Evolutionary conservation across 108 stramenopile genomes (phyloP), one percentile per base, ranked within the genome.

Genomic region (Conticribra guillardii): DNA sequence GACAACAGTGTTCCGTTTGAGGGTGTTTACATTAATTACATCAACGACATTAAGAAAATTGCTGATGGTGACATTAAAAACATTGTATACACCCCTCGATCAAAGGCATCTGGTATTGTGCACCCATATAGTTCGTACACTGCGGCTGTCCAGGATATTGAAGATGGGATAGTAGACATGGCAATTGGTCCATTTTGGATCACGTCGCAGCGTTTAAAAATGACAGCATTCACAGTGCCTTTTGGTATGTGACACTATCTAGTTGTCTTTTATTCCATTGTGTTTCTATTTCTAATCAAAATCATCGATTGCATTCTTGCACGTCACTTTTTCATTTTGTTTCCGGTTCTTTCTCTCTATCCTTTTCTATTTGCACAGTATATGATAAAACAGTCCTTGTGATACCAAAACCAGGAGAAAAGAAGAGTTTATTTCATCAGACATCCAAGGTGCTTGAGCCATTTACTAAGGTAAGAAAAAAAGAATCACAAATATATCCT

Each of bases 311-410:
- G n/a, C n/a, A n/a, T n/a, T n/a, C n/a, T n/a, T n/a, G n/a, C n/a
- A n/a, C n/a, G n/a, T n/a, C n/a, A n/a, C n/a, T n/a, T n/a, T n/a
- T n/a, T 21, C 19, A 19, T 51, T 4, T 19, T 4, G 19, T 41
- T 5, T n/a, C n/a, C n/a, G n/a, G n/a, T 9, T 11, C 11, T 41
- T 4, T 19, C 50, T 18, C 16, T 51, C 16, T 51, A 4, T 18
- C 50, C 4, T 16, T 4, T n/a, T n/a, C n/a, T n/a, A n/a, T n/a
- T n/a, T 16, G 19, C 4, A 4, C 34, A 52, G 53, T 34, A 4
- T 53, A 53, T 19, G 65, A 66, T 33, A 66, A 31, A 54, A 66
- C 65, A 0, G 51, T 66, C 28, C 34, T 66, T 21, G 65, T 66
- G 2, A 66, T 66, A 4, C 65, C 65, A 21, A 52, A 54, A 16